phyloP scores from a whole-genome alignment of 768 basidiomycete species.

The Mrakia hoshinonis region DNA sequence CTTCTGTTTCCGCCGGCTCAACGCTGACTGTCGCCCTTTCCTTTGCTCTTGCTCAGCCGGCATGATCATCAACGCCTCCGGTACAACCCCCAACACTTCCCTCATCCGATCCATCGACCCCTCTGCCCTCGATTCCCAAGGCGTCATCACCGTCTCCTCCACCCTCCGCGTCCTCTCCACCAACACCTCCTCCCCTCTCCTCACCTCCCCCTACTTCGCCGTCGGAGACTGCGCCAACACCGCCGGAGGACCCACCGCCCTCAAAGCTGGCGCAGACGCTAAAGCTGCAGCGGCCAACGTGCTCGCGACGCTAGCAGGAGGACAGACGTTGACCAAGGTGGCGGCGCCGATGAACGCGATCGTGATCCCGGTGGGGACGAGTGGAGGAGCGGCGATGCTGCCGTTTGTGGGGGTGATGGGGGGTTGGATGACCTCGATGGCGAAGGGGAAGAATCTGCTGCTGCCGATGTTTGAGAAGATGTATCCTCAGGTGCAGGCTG shows the following conservation, averaged over 20 bases:
- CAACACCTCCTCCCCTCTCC: not conserved
- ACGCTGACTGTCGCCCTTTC: not conserved
- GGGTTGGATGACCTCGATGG: not conserved
- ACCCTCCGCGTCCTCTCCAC: not conserved
- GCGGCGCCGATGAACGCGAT: not conserved
- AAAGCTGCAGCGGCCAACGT: not conserved
- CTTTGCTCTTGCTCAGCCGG: slow-evolving; percentile 2
- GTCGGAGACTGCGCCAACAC: slow-evolving; percentile 16
- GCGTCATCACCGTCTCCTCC: slow-evolving; percentile 16
- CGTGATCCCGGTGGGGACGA: slow-evolving; percentile 15
- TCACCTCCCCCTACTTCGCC: slow-evolving; percentile 9
- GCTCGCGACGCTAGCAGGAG: not conserved
- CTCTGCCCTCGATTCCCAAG: not conserved
- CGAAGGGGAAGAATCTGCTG: slow-evolving; percentile 10
- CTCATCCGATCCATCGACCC: not conserved
- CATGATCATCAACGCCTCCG: slow-evolving; percentile 21
- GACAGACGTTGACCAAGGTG: not conserved
- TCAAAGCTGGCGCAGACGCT: slow-evolving; percentile 12
- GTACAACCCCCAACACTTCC: slow-evolving; percentile 11
- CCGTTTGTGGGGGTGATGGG: slow-evolving; percentile 14
- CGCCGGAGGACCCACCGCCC: slow-evolving; percentile 8
- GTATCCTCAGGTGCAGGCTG: not conserved
- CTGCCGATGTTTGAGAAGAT: not conserved
- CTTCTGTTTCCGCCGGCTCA: not conserved
- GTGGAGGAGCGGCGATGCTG: not conserved